phyloP scores from a whole-genome alignment of 768 basidiomycete species.

The Tulasnella sp. region DNA sequence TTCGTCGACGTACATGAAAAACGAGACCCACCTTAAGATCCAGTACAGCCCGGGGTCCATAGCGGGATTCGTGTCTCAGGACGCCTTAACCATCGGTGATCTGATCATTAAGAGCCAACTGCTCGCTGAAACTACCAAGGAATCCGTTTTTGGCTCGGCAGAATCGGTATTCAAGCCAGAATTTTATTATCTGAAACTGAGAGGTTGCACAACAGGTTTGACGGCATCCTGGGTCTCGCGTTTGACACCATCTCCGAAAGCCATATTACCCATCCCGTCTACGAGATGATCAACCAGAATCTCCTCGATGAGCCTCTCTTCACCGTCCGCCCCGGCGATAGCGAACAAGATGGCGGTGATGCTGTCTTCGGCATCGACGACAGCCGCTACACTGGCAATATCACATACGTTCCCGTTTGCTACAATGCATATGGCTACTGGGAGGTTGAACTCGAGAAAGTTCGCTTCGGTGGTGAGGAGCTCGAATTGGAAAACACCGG shows the following conservation, averaged over 20 bases:
- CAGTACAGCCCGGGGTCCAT: conserved; percentile 94
- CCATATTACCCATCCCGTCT: conserved; percentile 87
- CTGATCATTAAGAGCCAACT: conserved; percentile 63
- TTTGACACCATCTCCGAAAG: conserved; percentile 96
- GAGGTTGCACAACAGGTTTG: conserved; percentile 55
- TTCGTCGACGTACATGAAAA: conserved; percentile 82
- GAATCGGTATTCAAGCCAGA: conserved; percentile 49
- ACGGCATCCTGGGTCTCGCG: conserved; percentile 88
- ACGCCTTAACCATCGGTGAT: conserved; percentile 74
- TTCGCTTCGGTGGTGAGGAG: conserved; percentile 76
- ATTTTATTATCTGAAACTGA: neutral
- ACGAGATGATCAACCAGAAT: conserved; percentile 76
- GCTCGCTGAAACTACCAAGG: conserved; percentile 92
- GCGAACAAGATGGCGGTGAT: conserved; percentile 84
- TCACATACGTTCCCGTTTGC: conserved; percentile 82
- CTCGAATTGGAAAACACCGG: conserved; percentile 91
- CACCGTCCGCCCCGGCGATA: conserved; percentile 84
- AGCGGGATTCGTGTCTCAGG: conserved; percentile 90
- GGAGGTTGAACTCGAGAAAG: conserved; percentile 90
- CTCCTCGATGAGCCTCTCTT: conserved; percentile 83
- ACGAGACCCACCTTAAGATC: conserved; percentile 83
- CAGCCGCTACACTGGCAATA: conserved; percentile 65
- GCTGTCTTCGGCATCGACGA: conserved; percentile 82
- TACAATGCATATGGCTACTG: conserved; percentile 97
- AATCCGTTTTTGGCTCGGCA: conserved; percentile 95